Evolutionary conservation across 1,284 basidiomycete species (phyloP), one percentile per base, ranked within the genome.

Genomic region (Takashimella tepidaria): DNA sequence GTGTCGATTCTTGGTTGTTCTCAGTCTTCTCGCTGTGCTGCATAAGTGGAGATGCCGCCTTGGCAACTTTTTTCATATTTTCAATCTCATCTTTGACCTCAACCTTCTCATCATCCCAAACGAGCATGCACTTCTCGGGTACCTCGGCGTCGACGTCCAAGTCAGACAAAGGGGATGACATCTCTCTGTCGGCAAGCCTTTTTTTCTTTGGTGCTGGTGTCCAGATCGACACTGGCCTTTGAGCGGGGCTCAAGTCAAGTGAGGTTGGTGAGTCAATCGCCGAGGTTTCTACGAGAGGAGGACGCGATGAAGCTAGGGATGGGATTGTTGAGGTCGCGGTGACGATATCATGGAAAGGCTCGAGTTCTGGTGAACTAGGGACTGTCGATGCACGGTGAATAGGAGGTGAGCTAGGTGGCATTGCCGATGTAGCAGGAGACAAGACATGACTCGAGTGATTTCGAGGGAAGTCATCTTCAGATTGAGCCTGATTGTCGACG

Each of bases 41-140:
- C 6, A 11, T 20, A 19, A 11, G 6, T 6, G 10, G 8, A 6
- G n/a, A 10, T 8, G n/a, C 6, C 8, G 20, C 11, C 42, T 10
- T 6, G 6, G 11, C n/a, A 20, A 23, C 42, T 10, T 8, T 6
- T 6, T 6, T 44, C 6, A 11, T 20, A 23, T 10, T 20, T 10
- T 10, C 6, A 19, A 19, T 44, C 50, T 57, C 55, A 2, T 21
- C n/a, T 48, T 57, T 57, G 42, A 54, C 46, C 5, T 59, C 54
- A 25, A 56, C 47, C 10, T 8, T 16, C 8, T 37, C 31, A 46
- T 8, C 48, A 11, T 26, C 48, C n/a, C n/a, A n/a, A n/a, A n/a
- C n/a, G n/a, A n/a, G n/a, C n/a, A n/a, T n/a, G n/a, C n/a, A n/a
- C n/a, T n/a, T n/a, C n/a, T n/a, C n/a, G n/a, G n/a, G n/a, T 8